Conservation (phyloP, 306 rosid genomes). For the Alnus glutinosa region DNA sequence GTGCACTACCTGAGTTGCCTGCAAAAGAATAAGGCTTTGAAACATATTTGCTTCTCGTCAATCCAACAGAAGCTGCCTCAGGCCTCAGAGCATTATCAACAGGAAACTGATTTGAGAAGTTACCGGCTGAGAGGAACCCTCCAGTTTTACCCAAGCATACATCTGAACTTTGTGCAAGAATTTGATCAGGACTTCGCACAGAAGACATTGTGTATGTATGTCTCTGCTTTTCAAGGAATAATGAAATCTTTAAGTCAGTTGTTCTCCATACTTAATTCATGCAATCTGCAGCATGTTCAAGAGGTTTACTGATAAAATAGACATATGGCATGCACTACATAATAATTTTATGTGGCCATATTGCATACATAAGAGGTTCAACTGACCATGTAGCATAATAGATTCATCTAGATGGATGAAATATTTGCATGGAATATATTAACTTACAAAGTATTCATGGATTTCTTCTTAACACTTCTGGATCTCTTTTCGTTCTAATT, state of each 20-base stretch:
- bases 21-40: conserved; percentile 65
- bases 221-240: conserved; percentile 49
- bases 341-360: background rate
- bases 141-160: conserved; percentile 44
- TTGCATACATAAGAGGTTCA: background rate
- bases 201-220: conserved; percentile 36
- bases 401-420: too few relatives aligned
- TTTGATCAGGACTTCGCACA: conserved; percentile 44
- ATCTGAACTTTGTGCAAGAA: conserved; percentile 55
- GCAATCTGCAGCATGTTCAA: conserved; percentile 20
- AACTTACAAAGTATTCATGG: too few relatives aligned
- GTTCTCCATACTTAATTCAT: conserved; percentile 21
- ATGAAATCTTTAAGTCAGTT: conserved; percentile 27
- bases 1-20: conserved; percentile 62
- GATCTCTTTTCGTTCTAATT: too few relatives aligned
- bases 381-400: too few relatives aligned
- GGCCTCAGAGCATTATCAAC: conserved; percentile 65
- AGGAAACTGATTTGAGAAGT: conserved; percentile 59
- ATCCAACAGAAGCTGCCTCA: conserved; percentile 59
- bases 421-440: too few relatives aligned
- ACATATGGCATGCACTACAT: background rate
- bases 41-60: conserved; percentile 56
- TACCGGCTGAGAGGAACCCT: conserved; percentile 42
- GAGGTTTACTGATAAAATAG: conserved; percentile 3
- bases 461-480: too few relatives aligned